A percentile compares a stretch with the other conserved stretches of the same genome.
Evolutionary conservation across 2,329 filamentous ascomycete genomes (phyloP).

Genomic region (Alternaria atra): DNA sequence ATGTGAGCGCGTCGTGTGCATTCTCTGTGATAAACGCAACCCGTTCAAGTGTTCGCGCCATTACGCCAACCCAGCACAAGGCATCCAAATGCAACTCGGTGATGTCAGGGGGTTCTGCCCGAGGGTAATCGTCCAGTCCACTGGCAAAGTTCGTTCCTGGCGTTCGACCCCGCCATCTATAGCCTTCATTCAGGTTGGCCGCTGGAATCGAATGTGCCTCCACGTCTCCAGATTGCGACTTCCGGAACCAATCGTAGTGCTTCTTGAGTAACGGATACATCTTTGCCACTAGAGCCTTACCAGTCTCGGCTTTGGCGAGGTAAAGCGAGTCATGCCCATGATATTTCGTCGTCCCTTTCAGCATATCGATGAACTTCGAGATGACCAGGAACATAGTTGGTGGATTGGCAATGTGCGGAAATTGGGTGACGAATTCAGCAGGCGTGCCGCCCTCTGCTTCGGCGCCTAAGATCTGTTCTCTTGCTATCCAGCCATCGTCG

Average conservation of each 20-base stretch:
- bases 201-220: conserved; percentile 37
- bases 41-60: conserved; percentile 80
- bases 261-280: conserved; percentile 88
- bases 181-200: conserved; percentile 72
- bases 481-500: conserved; percentile 93
- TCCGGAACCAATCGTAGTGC: conserved; percentile 93
- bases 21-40: conserved; percentile 77
- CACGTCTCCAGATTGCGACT: conserved; percentile 81
- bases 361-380: conserved; percentile 74
- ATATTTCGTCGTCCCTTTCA: conserved; percentile 52
- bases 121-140: conserved; percentile 92
- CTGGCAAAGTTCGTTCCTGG: conserved; percentile 84
- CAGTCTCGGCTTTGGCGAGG: conserved; percentile 68
- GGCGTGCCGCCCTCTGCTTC: conserved; percentile 94
- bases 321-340: conserved; percentile 66
- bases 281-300: conserved; percentile 73
- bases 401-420: conserved; percentile 95
- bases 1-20: conserved; percentile 74
- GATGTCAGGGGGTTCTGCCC: conserved; percentile 87
- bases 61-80: conserved; percentile 94
- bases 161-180: conserved; percentile 90
- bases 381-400: conserved; percentile 91
- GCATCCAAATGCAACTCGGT: conserved; percentile 93
- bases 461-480: conserved; percentile 88
- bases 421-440: conserved; percentile 87